Evolutionary conservation across 2,329 filamentous ascomycete genomes (phyloP).

Genomic region (Ophiostoma ulmi): DNA sequence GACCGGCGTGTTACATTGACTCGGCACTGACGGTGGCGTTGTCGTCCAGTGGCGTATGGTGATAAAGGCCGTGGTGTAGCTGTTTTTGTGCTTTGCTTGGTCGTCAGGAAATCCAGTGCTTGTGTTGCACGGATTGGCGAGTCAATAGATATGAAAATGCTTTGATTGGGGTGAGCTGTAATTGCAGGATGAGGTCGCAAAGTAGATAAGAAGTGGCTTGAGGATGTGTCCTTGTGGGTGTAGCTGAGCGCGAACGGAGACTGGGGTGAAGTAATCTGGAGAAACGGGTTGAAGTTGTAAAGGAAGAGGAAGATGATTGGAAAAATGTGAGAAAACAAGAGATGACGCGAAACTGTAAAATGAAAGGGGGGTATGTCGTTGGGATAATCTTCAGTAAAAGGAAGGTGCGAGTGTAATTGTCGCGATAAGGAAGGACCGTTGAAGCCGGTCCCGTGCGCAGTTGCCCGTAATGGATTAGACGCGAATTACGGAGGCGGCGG

Average conservation of each 20-base stretch:
- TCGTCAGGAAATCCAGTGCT: background rate
- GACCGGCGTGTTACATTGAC: background rate
- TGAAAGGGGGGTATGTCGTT: background rate
- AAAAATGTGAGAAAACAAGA: background rate
- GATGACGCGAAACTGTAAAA: background rate
- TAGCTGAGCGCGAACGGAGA: background rate
- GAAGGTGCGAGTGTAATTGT: background rate
- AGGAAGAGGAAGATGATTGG: too few relatives aligned
- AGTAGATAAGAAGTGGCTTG: background rate
- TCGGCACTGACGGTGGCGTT: background rate
- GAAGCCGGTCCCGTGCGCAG: constrained; percentile 20
- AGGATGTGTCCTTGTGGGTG: background rate
- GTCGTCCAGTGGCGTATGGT: background rate
- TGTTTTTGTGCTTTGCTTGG: background rate
- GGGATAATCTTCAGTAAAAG: background rate
- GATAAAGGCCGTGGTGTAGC: background rate
- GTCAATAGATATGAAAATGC: background rate
- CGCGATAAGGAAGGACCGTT: constrained; percentile 3
- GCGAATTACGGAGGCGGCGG: constrained; percentile 5
- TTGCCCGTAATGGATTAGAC: constrained; percentile 9
- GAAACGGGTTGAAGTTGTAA: background rate
- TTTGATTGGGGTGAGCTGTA: background rate
- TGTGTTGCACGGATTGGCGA: background rate
- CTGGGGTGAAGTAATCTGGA: background rate
- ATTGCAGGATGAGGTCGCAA: background rate